Base-by-base conservation (phyloP, 2,329 filamentous ascomycete species). In the Ceratocystis diversiconidia region DNA sequence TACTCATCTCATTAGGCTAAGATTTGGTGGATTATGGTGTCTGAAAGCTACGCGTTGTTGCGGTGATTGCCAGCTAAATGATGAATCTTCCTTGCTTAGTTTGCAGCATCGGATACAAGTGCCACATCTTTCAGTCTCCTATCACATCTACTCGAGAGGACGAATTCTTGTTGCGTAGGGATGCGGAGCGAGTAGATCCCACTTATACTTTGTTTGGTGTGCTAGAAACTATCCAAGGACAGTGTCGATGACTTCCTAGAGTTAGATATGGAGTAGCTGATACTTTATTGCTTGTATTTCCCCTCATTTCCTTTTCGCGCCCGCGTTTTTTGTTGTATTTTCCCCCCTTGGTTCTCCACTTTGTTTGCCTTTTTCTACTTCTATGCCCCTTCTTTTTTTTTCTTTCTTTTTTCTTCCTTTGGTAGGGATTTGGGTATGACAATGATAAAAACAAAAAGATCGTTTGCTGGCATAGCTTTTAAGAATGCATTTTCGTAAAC, bases 261-360 rank as follows among this genome's bases (percentile, higher is more conserved):
- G 63, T 64, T 64, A 59, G 52, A 64, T 60, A 52, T 44, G 60
- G 60, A 52, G 63, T 17, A 43, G 57, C 60, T 57, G 66, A 41
- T 41, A 17, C 62, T 67, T 63, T 61, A 50, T 63, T 55, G 64
- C 44, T 65, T 55, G 48, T 59, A 30, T 6, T 69, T 67, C 69
- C 66, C 19, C 48, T 2, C n/a, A n/a, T 46, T 7, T 69, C 66
- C 6, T 25, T n/a, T 2, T 28, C 50, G 3, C 50, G 5, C 8
- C 50, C 30, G 10, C 10, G 36, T 41, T 41, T 41, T 36, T 15
- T 12, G 36, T 41, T 41, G 36, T 41, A 41, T 12, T 28, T 57
- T 10, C 48, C 5, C 15, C 25, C 48, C 19, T 25, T 50, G 48
- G n/a, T 19, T 19, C 19, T 19, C 41, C 17, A 36, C 44, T 60